phyloP scores from a whole-genome alignment of 345 rosid species.

The Populus davidiana region DNA sequence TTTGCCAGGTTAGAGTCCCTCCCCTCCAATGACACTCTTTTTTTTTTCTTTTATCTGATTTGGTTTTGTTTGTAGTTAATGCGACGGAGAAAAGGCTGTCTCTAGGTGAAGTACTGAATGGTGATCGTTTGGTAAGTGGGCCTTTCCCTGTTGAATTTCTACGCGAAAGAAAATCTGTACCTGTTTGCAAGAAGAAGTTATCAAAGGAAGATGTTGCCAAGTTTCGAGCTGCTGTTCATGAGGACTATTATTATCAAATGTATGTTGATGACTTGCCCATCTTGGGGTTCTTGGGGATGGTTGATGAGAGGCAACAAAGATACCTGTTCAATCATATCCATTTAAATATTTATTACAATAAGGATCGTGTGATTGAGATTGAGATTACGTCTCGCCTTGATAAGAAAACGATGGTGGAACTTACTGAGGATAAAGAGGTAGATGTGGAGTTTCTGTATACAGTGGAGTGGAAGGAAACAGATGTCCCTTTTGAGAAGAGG shows the following conservation, averaged over 20 bases:
- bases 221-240: slow-evolving; percentile 20
- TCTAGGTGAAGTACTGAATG: slow-evolving; percentile 31
- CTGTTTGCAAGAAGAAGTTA: slow-evolving; percentile 23
- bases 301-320: neutral
- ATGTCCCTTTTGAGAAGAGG: slow-evolving; percentile 28
- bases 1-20: slow-evolving; percentile 1
- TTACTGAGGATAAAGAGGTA: slow-evolving; percentile 28
- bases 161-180: slow-evolving; percentile 13
- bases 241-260: slow-evolving; percentile 30
- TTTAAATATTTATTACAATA: slow-evolving; percentile 20
- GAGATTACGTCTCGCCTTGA: slow-evolving; percentile 12
- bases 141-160: slow-evolving; percentile 22
- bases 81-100: slow-evolving; percentile 26
- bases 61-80: slow-evolving; percentile 9
- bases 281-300: slow-evolving; percentile 26
- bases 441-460: slow-evolving; percentile 23
- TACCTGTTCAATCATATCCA: slow-evolving; percentile 27
- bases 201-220: slow-evolving; percentile 19
- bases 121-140: slow-evolving; percentile 27
- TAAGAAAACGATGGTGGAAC: slow-evolving; percentile 18
- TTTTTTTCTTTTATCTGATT: neutral
- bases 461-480: slow-evolving; percentile 31
- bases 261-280: slow-evolving; percentile 30
- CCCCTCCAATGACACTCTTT: too few relatives aligned
- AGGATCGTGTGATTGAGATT: slow-evolving; percentile 33